phyloP scores from a whole-genome alignment of 2,329 filamentous ascomycete genomes.

The Aspergillus floridensis region DNA sequence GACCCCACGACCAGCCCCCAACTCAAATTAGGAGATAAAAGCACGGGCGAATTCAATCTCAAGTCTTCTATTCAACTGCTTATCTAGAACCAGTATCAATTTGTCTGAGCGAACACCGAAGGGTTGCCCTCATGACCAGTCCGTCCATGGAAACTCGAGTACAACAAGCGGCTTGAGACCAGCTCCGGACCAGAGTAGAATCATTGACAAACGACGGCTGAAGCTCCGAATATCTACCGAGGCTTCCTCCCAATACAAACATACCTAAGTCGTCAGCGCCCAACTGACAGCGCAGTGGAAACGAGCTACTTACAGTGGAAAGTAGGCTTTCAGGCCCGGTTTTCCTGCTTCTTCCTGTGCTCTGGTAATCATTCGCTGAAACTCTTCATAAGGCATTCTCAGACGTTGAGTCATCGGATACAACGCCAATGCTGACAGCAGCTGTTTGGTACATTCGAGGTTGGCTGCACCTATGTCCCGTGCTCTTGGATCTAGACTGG shows the following conservation, averaged over 20 bases:
- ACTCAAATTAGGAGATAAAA: not conserved
- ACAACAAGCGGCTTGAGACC: not conserved
- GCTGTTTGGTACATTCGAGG: constrained; percentile 34
- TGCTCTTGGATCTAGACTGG: constrained; percentile 39
- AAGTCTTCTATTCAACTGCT: not conserved
- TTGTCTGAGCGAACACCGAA: not conserved
- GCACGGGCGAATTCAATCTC: not conserved
- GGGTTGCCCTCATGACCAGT: not conserved
- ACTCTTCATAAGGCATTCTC: constrained; percentile 40
- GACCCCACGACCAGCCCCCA: not conserved
- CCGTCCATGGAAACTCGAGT: not conserved
- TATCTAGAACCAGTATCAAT: not conserved
- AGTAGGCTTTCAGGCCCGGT: constrained; percentile 43
- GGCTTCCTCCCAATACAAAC: constrained; percentile 44
- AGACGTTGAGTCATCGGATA: constrained; percentile 46
- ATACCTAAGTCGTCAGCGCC: constrained; percentile 35
- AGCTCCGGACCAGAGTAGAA: not conserved
- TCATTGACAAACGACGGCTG: not conserved
- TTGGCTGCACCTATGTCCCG: constrained; percentile 44
- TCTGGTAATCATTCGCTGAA: constrained; percentile 36
- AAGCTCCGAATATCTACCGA: constrained; percentile 5
- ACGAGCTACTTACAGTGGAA: constrained; percentile 41
- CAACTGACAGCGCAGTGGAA: not conserved
- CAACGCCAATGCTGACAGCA: constrained; percentile 42
- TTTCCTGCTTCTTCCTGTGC: constrained; percentile 41